Conservation (phyloP, 164 flowering plant species). For the Magnolia sinica region DNA sequence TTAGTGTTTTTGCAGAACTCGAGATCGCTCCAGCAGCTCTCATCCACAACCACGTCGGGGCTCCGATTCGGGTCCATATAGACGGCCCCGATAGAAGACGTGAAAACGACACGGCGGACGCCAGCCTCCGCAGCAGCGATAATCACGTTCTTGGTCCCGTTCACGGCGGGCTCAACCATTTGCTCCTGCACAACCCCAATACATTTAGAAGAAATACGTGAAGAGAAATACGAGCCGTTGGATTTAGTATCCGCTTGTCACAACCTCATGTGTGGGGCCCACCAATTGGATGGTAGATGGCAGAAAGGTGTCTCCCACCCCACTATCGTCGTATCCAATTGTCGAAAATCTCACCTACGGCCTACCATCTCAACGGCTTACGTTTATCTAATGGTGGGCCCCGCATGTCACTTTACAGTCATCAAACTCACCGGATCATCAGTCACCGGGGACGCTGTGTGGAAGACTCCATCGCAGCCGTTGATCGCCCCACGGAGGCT, state of each 20-base stretch:
- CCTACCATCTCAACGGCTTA: too few relatives aligned
- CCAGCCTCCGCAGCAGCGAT: slow-evolving; percentile 78
- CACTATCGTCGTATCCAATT: too few relatives aligned
- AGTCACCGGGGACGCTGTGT: slow-evolving; percentile 94
- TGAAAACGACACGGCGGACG: slow-evolving; percentile 79
- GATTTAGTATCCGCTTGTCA: not conserved
- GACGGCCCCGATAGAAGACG: slow-evolving; percentile 92
- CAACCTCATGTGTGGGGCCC: not conserved
- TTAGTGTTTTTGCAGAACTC: slow-evolving; percentile 95
- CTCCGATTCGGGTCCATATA: slow-evolving; percentile 85
- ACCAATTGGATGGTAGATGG: not conserved
- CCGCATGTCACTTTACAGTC: too few relatives aligned
- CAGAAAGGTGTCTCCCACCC: not conserved
- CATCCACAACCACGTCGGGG: slow-evolving; percentile 80
- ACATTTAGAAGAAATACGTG: not conserved
- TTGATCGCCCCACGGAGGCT: slow-evolving; percentile 59
- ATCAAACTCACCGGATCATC: slow-evolving; percentile 73
- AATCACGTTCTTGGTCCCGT: slow-evolving; percentile 77
- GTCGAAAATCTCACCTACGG: too few relatives aligned
- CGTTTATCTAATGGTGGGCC: too few relatives aligned
- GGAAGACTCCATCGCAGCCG: slow-evolving; percentile 94
- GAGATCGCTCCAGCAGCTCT: slow-evolving; percentile 95
- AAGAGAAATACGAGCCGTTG: not conserved
- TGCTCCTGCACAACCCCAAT: slow-evolving; percentile 38
- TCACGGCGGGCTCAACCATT: slow-evolving; percentile 98